Percentiles rank a stretch among this genome's conserved stretches.
phyloP scores from a whole-genome alignment of 169 alveolate species.

The Cryptosporidium sp. region DNA sequence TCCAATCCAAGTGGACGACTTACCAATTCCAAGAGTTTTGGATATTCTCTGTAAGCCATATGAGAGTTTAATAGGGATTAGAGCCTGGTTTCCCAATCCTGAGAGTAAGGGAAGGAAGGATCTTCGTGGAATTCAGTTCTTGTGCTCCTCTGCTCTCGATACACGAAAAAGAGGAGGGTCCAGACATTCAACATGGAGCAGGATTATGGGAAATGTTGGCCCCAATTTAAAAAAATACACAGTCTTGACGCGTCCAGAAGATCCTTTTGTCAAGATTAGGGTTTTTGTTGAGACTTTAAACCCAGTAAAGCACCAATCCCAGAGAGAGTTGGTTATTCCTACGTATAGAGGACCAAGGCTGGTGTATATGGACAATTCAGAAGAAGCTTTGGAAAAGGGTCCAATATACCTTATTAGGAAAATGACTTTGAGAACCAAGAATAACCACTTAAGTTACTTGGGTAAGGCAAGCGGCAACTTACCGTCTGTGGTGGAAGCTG shows the following conservation, averaged over 20 bases:
- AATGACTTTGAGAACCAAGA: constrained; percentile 56
- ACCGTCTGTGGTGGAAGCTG: constrained; percentile 68
- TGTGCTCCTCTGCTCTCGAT: constrained; percentile 61
- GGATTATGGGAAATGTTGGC: constrained; percentile 66
- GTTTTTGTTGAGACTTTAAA: constrained; percentile 66
- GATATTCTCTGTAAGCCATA: constrained; percentile 68
- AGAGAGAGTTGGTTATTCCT: constrained; percentile 43
- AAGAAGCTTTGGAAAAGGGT: constrained; percentile 43
- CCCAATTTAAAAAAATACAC: constrained; percentile 62
- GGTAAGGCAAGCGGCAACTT: constrained; percentile 54
- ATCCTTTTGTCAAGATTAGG: constrained; percentile 66
- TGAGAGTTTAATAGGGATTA: constrained; percentile 70
- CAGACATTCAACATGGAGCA: constrained; percentile 50
- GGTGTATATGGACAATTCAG: constrained; percentile 46
- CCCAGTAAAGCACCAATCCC: constrained; percentile 58
- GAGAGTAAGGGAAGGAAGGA: constrained; percentile 72
- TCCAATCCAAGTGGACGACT: constrained; percentile 66
- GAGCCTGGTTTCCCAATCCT: constrained; percentile 75
- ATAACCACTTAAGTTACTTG: constrained; percentile 68
- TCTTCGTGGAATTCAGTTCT: constrained; percentile 67
- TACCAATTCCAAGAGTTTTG: constrained; percentile 62
- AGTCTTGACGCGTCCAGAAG: constrained; percentile 59
- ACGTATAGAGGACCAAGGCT: constrained; percentile 62
- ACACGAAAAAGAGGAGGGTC: constrained; percentile 24
- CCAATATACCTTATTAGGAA: constrained; percentile 55